A percentile compares a stretch with the other conserved stretches of the same genome.
Evolutionary conservation across 371 early-diverging fungal genomes (phyloP).

Genomic region (Mortierella polycephala): DNA sequence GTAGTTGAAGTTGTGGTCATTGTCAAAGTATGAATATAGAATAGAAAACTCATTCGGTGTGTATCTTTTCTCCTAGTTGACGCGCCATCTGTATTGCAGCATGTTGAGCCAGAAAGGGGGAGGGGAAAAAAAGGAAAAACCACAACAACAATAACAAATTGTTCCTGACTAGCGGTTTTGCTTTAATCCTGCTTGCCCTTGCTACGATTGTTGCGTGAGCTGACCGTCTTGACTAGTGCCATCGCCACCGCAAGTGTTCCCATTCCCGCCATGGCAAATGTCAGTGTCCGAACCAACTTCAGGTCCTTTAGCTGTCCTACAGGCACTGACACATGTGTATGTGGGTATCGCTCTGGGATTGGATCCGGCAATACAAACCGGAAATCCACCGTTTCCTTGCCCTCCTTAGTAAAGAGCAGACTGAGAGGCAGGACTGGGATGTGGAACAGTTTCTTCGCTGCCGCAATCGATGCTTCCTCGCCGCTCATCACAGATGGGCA

Average conservation of each 20-base stretch:
- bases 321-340: constrained; percentile 36
- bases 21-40: too few relatives aligned
- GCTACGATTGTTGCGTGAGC: constrained; percentile 6
- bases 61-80: not conserved
- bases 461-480: constrained; percentile 7
- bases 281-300: constrained; percentile 26
- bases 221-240: constrained; percentile 22
- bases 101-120: too few relatives aligned
- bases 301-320: constrained; percentile 47
- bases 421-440: constrained; percentile 33
- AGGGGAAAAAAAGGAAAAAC: too few relatives aligned
- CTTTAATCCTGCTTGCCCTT: constrained; percentile 43
- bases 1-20: too few relatives aligned
- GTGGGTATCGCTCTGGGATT: constrained; percentile 36
- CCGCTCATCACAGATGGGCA: constrained; percentile 10
- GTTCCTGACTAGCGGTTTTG: not conserved
- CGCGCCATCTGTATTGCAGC: too few relatives aligned
- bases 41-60: too few relatives aligned
- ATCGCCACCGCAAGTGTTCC: constrained; percentile 31
- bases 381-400: constrained; percentile 20
- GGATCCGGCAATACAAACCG: constrained; percentile 44
- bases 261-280: constrained; percentile 40
- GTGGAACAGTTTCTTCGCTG: constrained; percentile 43
- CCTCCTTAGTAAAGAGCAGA: constrained; percentile 28
- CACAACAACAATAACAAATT: too few relatives aligned